These are phyloP conservation scores for Gastrolobium bilobum DNA, from an alignment of 306 rosid genomes.

Conservation along the genomic window DNA sequence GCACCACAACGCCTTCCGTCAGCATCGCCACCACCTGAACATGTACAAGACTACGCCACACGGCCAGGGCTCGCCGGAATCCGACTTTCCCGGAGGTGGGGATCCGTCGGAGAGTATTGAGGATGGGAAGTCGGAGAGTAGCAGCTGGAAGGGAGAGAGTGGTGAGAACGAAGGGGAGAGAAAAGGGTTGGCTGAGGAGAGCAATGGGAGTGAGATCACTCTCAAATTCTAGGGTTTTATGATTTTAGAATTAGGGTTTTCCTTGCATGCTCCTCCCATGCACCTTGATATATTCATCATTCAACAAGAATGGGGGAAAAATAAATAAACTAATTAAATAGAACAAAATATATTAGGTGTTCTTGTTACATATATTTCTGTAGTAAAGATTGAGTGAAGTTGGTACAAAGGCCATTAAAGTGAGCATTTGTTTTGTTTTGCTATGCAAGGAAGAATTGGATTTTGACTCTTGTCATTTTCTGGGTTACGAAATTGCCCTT, in stretches of 20 bases:
- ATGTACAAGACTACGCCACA: constrained; percentile 70
- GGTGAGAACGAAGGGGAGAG: constrained; percentile 75
- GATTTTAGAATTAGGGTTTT: constrained; percentile 47
- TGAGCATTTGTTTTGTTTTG: constrained; percentile 58
- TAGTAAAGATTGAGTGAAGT: constrained; percentile 25
- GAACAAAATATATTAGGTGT: constrained; percentile 28
- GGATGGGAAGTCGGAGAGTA: constrained; percentile 92
- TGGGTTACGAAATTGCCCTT: constrained; percentile 32
- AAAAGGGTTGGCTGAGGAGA: constrained; percentile 73
- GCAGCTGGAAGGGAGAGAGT: constrained; percentile 97
- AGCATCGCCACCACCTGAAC: constrained; percentile 80
- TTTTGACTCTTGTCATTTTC: constrained; percentile 38
- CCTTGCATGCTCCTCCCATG: constrained; percentile 42
- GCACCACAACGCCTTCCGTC: constrained; percentile 65
- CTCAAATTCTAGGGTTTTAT: constrained; percentile 72
- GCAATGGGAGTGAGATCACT: constrained; percentile 84
- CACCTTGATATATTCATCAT: constrained; percentile 24
- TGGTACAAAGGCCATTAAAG: constrained; percentile 61
- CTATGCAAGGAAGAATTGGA: constrained; percentile 37
- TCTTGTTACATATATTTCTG: constrained; percentile 29
- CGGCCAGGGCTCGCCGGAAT: constrained; percentile 70
- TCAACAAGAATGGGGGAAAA: constrained; percentile 15
- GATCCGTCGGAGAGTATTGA: constrained; percentile 92
- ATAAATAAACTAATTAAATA: constrained; percentile 17
- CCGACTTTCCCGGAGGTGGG: constrained; percentile 58